Evolutionary conservation across 768 basidiomycete species (phyloP).

Genomic region (Calvatia gigantea): DNA sequence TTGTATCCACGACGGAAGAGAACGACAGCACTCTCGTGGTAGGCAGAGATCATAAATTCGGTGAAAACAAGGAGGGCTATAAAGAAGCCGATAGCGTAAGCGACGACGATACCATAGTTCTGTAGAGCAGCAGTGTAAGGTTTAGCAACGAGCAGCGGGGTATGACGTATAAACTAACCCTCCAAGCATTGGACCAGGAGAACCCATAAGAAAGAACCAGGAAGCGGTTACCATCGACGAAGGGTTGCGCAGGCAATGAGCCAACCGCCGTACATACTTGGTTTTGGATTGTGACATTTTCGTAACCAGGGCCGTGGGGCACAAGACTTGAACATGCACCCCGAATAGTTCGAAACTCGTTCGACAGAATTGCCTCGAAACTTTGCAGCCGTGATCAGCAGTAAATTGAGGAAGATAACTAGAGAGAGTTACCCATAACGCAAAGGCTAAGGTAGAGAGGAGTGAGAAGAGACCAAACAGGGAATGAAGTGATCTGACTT

Average conservation of each 20-base stretch:
- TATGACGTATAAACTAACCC: conserved; percentile 29
- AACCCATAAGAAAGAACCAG: conserved; percentile 45
- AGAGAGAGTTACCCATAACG: conserved; percentile 19
- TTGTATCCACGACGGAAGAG: conserved; percentile 64
- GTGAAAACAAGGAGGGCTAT: conserved; percentile 53
- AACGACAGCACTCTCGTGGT: conserved; percentile 36
- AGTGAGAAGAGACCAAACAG: background rate
- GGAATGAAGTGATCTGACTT: conserved; percentile 17
- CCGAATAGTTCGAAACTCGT: conserved; percentile 75
- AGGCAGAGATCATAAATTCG: conserved; percentile 42
- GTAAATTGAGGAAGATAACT: conserved; percentile 18
- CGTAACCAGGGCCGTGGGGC: conserved; percentile 62
- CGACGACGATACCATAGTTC: conserved; percentile 68
- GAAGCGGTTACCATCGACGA: conserved; percentile 58
- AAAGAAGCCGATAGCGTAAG: conserved; percentile 60
- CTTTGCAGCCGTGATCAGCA: no score
- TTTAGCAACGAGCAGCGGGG: background rate
- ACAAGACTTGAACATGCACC: conserved; percentile 58
- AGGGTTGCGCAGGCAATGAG: conserved; percentile 48
- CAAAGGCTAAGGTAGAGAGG: conserved; percentile 11
- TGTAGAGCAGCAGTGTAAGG: conserved; percentile 17
- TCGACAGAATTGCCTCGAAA: conserved; percentile 74
- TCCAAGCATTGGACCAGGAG: conserved; percentile 35
- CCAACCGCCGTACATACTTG: conserved; percentile 77
- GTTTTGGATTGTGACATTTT: conserved; percentile 50